A percentile compares a stretch with the other conserved stretches of the same genome.
Evolutionary conservation across 306 rosid species (phyloP).

Genomic region (Ormosia emarginata): DNA sequence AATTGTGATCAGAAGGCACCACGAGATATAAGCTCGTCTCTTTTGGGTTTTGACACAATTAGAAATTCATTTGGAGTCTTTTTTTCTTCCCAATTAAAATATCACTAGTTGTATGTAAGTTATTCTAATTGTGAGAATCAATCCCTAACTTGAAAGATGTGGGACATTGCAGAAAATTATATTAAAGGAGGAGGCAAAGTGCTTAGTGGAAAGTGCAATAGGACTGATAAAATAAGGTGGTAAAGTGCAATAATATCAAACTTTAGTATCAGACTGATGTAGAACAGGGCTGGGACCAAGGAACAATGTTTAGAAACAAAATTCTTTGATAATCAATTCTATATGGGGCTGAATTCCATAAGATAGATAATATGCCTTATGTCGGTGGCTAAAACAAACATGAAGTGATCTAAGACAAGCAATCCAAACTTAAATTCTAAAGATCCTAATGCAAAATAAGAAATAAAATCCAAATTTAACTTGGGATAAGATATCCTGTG

Average conservation of each 20-base stretch:
- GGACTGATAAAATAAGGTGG: neutral
- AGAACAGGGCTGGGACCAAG: neutral
- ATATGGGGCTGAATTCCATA: neutral
- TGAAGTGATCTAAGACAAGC: neutral
- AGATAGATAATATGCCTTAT: neutral
- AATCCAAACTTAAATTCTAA: neutral
- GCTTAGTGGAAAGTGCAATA: neutral
- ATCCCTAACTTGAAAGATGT: neutral
- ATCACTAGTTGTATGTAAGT: neutral
- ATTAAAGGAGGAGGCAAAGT: neutral
- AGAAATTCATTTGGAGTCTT: neutral
- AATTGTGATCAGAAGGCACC: neutral
- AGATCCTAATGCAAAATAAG: neutral
- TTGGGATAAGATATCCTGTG: neutral
- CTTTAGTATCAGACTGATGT: neutral
- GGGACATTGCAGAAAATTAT: neutral
- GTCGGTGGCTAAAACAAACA: neutral
- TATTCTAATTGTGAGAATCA: neutral
- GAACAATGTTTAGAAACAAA: neutral
- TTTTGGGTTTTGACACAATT: constrained; percentile 12
- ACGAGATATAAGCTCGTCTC: neutral
- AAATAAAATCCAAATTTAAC: neutral
- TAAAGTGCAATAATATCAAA: neutral
- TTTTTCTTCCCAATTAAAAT: neutral
- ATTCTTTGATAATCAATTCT: neutral